Evolutionary conservation across 148 eudicot species (phyloP).

Genomic region (Fallopia convolvulus): DNA sequence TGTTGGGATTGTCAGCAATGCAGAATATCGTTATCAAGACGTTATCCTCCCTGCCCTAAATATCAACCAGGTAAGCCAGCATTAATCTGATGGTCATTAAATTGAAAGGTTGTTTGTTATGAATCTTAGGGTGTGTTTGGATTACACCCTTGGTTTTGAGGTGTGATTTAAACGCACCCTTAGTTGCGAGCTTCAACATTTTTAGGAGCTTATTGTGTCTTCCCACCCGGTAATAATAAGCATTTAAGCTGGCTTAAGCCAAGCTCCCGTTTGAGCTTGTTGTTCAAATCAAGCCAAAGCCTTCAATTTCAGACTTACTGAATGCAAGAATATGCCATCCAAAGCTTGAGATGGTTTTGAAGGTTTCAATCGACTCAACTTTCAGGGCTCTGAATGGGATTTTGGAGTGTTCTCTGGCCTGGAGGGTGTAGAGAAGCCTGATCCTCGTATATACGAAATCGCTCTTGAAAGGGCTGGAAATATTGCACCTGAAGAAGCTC

Average conservation of each 20-base stretch:
- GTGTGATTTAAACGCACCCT: too few species aligned
- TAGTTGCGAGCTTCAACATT: too few species aligned
- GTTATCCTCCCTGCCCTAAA: conserved; percentile 93
- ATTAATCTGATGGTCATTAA: background rate
- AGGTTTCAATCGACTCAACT: background rate
- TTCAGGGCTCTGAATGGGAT: conserved; percentile 90
- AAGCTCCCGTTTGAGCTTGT: too few species aligned
- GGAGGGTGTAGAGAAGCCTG: conserved; percentile 90
- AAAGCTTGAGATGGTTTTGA: background rate
- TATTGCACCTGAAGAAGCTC: conserved; percentile 58
- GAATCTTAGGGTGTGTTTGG: background rate
- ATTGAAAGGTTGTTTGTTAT: background rate
- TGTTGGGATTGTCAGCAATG: conserved; percentile 90
- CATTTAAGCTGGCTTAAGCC: too few species aligned
- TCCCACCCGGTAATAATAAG: too few species aligned
- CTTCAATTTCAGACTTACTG: background rate
- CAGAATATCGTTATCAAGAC: conserved; percentile 83
- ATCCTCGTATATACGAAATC: conserved; percentile 63
- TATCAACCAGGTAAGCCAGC: conserved; percentile 48
- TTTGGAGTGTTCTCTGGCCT: conserved; percentile 91
- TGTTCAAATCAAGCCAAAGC: too few species aligned
- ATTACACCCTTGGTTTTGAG: too few species aligned
- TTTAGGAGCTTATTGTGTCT: too few species aligned
- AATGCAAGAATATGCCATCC: background rate
- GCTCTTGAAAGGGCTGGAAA: conserved; percentile 83